phyloP scores from a whole-genome alignment of 2,329 filamentous ascomycete species.

The Aspergillus ochraceoroseus region DNA sequence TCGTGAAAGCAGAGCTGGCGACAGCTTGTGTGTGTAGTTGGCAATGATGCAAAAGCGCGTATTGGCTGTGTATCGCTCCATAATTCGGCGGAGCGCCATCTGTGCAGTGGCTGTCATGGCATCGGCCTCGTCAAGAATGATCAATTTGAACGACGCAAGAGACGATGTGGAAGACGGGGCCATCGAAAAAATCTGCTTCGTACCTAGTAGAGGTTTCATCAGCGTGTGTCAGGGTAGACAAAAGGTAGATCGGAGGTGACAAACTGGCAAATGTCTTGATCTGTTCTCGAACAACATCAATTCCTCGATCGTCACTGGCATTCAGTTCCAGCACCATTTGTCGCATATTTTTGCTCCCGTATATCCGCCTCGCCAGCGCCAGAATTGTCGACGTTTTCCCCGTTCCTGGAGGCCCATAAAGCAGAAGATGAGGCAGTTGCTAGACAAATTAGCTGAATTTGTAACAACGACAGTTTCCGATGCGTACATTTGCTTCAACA shows the following conservation, averaged over 20 bases:
- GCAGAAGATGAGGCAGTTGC: constrained; percentile 86
- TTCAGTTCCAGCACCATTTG: constrained; percentile 99
- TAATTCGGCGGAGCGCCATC: constrained; percentile 93
- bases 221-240: too few species aligned
- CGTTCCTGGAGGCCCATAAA: constrained; percentile 93
- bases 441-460: constrained; percentile 26
- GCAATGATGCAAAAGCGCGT: constrained; percentile 97
- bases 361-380: constrained; percentile 86
- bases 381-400: constrained; percentile 97
- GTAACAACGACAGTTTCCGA: not conserved
- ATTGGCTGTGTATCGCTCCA: constrained; percentile 99
- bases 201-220: constrained; percentile 42
- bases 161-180: constrained; percentile 46
- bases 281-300: constrained; percentile 95
- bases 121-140: constrained; percentile 97
- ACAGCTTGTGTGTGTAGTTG: constrained; percentile 98
- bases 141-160: constrained; percentile 82
- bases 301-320: constrained; percentile 92
- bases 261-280: constrained; percentile 95
- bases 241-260: constrained; percentile 18
- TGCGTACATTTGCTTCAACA: constrained; percentile 72
- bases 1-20: constrained; percentile 81
- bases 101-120: constrained; percentile 99
- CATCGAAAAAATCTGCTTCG: constrained; percentile 91
- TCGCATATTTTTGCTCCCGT: constrained; percentile 83